phyloP scores from a whole-genome alignment of 2,329 filamentous ascomycete genomes.

The Diaporthe capsici region DNA sequence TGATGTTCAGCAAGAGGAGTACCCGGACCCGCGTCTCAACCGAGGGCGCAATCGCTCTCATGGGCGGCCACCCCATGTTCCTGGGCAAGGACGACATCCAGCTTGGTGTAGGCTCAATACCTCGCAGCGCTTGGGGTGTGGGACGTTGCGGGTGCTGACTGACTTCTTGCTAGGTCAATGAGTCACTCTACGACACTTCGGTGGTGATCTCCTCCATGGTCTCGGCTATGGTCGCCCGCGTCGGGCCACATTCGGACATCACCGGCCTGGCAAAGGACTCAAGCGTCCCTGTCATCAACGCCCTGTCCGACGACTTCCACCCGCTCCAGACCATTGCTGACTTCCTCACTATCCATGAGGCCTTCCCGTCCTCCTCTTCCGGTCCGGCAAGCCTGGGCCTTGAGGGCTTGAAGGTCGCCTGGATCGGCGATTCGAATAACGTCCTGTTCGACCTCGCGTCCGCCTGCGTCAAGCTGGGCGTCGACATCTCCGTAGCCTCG shows the following conservation, averaged over 20 bases:
- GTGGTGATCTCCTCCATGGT: constrained; percentile 96
- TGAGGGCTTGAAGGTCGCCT: constrained; percentile 90
- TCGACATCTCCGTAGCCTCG: constrained; percentile 89
- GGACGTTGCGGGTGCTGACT: neutral
- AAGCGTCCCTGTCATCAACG: constrained; percentile 86
- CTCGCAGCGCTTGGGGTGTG: neutral
- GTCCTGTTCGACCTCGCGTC: constrained; percentile 95
- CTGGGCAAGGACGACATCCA: constrained; percentile 96
- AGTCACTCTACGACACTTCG: constrained; percentile 93
- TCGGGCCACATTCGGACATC: constrained; percentile 83
- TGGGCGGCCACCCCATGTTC: constrained; percentile 97
- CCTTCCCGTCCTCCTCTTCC: constrained; percentile 67
- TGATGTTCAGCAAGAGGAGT: constrained; percentile 97
- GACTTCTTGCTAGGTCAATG: constrained; percentile 77
- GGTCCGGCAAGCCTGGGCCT: constrained; percentile 70
- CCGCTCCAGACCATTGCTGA: constrained; percentile 96
- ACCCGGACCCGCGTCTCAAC: constrained; percentile 95
- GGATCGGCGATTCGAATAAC: constrained; percentile 98
- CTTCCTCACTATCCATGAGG: constrained; percentile 90
- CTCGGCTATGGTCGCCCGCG: constrained; percentile 84
- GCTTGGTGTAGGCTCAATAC: constrained; percentile 75
- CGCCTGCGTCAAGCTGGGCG: constrained; percentile 87
- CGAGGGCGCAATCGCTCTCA: constrained; percentile 87
- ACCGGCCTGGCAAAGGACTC: constrained; percentile 79
- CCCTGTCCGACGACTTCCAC: constrained; percentile 91